Percentiles rank a stretch among this genome's conserved stretches.
phyloP scores from a whole-genome alignment of 2,329 filamentous ascomycete species.

The Neonectria punicea region DNA sequence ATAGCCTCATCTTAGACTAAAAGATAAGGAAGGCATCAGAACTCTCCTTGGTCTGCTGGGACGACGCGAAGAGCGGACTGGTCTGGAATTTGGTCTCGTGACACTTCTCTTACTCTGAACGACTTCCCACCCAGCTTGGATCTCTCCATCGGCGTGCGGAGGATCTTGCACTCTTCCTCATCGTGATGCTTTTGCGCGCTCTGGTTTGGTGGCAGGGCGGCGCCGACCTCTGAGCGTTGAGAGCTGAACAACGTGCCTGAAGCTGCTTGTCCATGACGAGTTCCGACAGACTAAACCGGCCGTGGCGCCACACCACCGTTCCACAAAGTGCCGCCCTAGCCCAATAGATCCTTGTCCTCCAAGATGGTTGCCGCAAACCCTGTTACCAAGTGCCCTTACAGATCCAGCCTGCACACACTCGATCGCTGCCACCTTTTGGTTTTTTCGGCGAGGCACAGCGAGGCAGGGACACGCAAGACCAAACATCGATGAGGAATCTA shows the following conservation, averaged over 20 bases:
- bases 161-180: not conserved
- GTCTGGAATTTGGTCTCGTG: slow-evolving; percentile 16
- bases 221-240: slow-evolving; percentile 18
- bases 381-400: slow-evolving; percentile 1
- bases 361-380: slow-evolving; percentile 11
- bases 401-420: not conserved
- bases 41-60: not conserved
- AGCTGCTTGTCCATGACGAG: slow-evolving; percentile 17
- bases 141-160: not conserved
- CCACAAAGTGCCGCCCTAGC: not conserved
- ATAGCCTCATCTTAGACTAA: no score
- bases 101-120: not conserved
- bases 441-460: not conserved
- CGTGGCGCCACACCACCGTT: slow-evolving; percentile 2
- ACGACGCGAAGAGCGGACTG: not conserved
- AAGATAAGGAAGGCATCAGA: not conserved
- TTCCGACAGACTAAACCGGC: not conserved
- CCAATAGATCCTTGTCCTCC: slow-evolving; percentile 2
- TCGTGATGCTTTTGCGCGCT: slow-evolving; percentile 8
- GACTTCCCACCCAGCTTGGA: not conserved
- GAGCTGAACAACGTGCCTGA: slow-evolving; percentile 17
- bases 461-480: not conserved
- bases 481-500: slow-evolving; percentile 9
- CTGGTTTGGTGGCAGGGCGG: not conserved
- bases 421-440: slow-evolving; percentile 1